A percentile compares a stretch with the other conserved stretches of the same genome.
Conservation (phyloP, 2,329 filamentous ascomycete genomes). For the Exophiala bonariae region DNA sequence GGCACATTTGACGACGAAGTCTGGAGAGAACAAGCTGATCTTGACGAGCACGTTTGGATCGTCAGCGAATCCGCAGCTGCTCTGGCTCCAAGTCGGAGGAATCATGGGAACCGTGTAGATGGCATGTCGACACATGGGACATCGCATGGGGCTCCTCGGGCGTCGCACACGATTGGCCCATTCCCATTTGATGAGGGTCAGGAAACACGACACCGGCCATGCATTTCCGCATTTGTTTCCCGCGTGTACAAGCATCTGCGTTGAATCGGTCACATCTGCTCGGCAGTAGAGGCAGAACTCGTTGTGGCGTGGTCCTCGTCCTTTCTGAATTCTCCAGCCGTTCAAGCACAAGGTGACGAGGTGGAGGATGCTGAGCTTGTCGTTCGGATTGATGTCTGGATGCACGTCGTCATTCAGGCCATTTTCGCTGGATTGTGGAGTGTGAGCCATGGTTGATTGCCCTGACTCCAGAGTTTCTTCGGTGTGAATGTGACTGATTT, state of each 20-base stretch:
- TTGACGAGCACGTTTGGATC: conserved; percentile 6
- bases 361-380: conserved; percentile 9
- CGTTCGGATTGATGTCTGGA: conserved; percentile 9
- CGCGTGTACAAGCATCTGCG: conserved; percentile 16
- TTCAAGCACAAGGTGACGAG: conserved; percentile 9
- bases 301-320: conserved; percentile 16
- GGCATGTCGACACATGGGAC: conserved; percentile 15
- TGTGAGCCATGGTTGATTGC: too few species aligned
- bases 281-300: conserved; percentile 16
- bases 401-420: neutral
- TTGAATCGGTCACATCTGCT: conserved; percentile 8
- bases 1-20: neutral
- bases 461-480: too few species aligned
- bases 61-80: neutral
- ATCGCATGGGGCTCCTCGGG: neutral
- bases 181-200: conserved; percentile 9
- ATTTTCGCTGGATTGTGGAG: too few species aligned
- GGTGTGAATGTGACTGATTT: too few species aligned
- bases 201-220: conserved; percentile 16
- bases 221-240: conserved; percentile 14
- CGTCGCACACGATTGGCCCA: neutral
- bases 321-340: conserved; percentile 12
- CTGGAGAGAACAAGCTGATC: conserved; percentile 10
- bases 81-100: neutral
- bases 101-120: neutral